These are phyloP conservation scores for Raphidocelis subcapitata DNA, from an alignment of 139 green algal species.

Conservation along the genomic window DNA sequence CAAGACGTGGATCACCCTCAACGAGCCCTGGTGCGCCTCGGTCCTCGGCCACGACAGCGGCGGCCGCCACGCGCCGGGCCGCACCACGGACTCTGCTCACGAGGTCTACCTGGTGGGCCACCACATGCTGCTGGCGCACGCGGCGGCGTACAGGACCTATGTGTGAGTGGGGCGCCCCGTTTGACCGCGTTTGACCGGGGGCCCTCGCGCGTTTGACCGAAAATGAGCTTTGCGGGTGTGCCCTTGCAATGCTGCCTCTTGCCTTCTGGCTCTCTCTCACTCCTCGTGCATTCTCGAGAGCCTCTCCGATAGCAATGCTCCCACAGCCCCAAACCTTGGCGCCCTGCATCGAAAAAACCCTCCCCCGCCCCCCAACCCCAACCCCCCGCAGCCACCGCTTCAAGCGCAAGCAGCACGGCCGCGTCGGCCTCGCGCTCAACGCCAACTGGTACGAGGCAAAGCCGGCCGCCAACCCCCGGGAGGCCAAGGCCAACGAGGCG, in stretches of 20 bases:
- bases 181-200: neutral
- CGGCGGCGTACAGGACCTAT: constrained; percentile 15
- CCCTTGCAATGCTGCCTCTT: too few species aligned
- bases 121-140: constrained; percentile 52
- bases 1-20: constrained; percentile 35
- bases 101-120: constrained; percentile 48
- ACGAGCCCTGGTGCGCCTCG: constrained; percentile 38
- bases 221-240: too few species aligned
- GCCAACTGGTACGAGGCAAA: constrained; percentile 47
- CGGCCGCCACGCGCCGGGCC: constrained; percentile 29
- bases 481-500: constrained; percentile 24
- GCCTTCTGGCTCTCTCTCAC: too few species aligned
- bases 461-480: constrained; percentile 14
- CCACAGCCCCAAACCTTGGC: too few species aligned
- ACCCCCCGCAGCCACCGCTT: constrained; percentile 15
- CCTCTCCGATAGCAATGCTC: too few species aligned
- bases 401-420: constrained; percentile 41
- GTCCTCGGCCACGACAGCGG: constrained; percentile 41
- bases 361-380: neutral
- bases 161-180: neutral
- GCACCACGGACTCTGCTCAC: constrained; percentile 10
- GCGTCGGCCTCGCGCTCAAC: constrained; percentile 45
- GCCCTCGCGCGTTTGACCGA: neutral
- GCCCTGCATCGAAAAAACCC: neutral
- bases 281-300: too few species aligned